Percentiles rank a stretch among this genome's conserved stretches.
Conservation (phyloP, 2,329 filamentous ascomycete species). For the Cryphonectria naterciae region DNA sequence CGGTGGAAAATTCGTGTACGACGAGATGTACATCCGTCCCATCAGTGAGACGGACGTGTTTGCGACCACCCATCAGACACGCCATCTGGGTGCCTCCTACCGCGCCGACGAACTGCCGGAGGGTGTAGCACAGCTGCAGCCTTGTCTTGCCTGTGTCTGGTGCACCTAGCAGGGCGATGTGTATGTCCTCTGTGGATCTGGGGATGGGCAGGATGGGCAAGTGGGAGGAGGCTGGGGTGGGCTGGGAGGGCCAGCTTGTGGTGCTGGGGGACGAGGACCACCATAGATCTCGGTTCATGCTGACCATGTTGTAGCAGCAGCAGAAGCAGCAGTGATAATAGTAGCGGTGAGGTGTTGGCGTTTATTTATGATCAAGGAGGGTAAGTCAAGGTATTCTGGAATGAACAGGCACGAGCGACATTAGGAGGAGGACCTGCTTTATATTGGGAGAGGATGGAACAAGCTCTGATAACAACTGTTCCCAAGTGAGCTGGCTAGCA, state of each 20-base stretch:
- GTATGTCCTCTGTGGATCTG: constrained; percentile 21
- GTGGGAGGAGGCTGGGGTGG: not conserved
- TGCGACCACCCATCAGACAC: constrained; percentile 19
- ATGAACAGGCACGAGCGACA: not conserved
- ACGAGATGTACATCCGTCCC: constrained; percentile 21
- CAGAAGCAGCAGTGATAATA: not conserved
- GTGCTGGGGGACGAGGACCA: not conserved
- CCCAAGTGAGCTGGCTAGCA: too few relatives aligned
- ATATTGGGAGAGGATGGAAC: not conserved
- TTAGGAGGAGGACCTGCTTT: not conserved
- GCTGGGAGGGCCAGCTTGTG: not conserved
- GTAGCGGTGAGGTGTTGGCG: too few relatives aligned
- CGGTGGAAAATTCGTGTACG: constrained; percentile 15
- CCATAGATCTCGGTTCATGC: not conserved
- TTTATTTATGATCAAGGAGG: not conserved
- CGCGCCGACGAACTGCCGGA: constrained; percentile 18
- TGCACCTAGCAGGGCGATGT: constrained; percentile 23
- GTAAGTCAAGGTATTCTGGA: not conserved
- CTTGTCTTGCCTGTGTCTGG: constrained; percentile 20
- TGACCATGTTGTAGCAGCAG: not conserved
- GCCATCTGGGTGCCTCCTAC: not conserved
- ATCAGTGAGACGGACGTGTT: constrained; percentile 12
- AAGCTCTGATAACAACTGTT: too few relatives aligned
- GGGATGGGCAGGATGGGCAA: not conserved
- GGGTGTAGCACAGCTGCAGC: constrained; percentile 23